phyloP scores from a whole-genome alignment of 2,329 filamentous ascomycete species.

The Dothistroma pini region DNA sequence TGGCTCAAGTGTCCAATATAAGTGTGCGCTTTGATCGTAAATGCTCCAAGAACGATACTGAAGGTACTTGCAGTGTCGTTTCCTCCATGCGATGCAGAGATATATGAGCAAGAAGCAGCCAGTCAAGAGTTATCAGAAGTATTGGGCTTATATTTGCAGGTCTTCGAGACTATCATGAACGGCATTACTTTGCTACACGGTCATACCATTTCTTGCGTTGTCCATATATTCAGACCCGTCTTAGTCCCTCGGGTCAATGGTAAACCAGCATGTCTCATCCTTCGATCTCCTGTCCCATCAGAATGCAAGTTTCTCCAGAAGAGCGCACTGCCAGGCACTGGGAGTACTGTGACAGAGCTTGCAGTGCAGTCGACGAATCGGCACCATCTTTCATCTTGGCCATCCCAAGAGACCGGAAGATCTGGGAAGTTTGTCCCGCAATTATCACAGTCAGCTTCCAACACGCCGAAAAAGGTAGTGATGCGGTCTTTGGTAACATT shows the following conservation, averaged over 20 bases:
- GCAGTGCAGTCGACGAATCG: neutral
- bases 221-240: constrained; percentile 4
- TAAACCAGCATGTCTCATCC: constrained; percentile 3
- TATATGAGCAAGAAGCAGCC: too few species aligned
- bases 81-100: too few species aligned
- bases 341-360: neutral
- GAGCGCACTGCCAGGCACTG: neutral
- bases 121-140: too few species aligned
- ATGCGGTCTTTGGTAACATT: neutral
- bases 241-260: neutral
- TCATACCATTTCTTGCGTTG: neutral
- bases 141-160: too few species aligned
- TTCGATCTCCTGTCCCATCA: neutral
- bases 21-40: too few species aligned
- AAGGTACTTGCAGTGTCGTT: too few species aligned
- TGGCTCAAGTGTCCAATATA: too few species aligned
- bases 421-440: neutral
- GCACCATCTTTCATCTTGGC: constrained; percentile 2
- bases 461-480: constrained; percentile 2
- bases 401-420: neutral
- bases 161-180: too few species aligned
- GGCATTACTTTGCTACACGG: too few species aligned
- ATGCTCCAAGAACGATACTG: too few species aligned
- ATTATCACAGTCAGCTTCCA: neutral
- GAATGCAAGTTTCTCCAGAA: constrained; percentile 1